Conservation (phyloP, 2,329 filamentous ascomycete genomes). For the Aspergillus persii region DNA sequence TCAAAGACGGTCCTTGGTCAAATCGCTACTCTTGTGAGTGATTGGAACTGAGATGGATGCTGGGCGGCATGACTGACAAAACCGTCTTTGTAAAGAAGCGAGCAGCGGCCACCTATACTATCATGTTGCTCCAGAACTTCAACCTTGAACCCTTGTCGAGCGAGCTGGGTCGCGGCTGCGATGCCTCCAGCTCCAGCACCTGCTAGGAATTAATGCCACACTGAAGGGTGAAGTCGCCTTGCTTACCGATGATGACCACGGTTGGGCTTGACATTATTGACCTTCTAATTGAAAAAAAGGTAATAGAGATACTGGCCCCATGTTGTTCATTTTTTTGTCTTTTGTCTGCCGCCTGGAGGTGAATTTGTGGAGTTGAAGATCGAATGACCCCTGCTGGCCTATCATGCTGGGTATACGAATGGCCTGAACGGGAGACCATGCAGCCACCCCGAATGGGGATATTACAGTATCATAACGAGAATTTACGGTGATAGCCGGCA, state of each 20-base stretch:
- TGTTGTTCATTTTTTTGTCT: too few relatives aligned
- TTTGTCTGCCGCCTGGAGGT: too few relatives aligned
- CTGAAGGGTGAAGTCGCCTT: too few relatives aligned
- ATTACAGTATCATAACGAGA: too few relatives aligned
- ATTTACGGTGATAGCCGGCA: too few relatives aligned
- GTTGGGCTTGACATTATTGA: background rate
- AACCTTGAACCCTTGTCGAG: constrained; percentile 68
- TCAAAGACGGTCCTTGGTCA: constrained; percentile 72
- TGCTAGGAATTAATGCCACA: constrained; percentile 18
- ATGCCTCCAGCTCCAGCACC: constrained; percentile 71
- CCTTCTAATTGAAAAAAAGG: too few relatives aligned
- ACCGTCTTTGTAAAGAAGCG: constrained; percentile 59
- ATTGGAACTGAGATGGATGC: background rate
- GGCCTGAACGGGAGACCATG: too few relatives aligned
- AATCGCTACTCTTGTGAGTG: constrained; percentile 51
- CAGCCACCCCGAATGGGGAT: too few relatives aligned
- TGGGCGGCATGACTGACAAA: constrained; percentile 44
- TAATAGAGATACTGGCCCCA: too few relatives aligned
- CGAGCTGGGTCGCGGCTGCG: constrained; percentile 68
- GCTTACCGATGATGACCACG: background rate
- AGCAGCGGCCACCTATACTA: constrained; percentile 71
- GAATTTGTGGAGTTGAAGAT: too few relatives aligned
- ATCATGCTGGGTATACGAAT: too few relatives aligned
- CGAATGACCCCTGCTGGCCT: too few relatives aligned
- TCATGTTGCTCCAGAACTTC: constrained; percentile 75